Evolutionary conservation across 768 basidiomycete species (phyloP).

Genomic region (Mycena indigotica): DNA sequence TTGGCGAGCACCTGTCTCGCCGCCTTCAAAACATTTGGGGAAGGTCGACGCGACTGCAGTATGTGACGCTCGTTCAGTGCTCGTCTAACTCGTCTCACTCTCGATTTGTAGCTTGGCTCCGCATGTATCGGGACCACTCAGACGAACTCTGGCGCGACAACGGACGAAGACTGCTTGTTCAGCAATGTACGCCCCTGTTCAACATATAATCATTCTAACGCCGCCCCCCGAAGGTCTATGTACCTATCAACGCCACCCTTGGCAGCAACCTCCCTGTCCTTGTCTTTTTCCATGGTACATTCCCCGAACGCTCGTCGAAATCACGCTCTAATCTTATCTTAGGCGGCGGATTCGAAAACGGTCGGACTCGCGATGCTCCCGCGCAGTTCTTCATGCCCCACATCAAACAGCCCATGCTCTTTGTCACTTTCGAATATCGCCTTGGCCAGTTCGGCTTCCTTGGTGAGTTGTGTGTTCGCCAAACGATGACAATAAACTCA

Average conservation of each 20-base stretch:
- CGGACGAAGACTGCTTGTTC: conserved; percentile 47
- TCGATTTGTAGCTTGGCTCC: conserved; percentile 33
- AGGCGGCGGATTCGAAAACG: conserved; percentile 47
- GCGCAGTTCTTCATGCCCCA: conserved; percentile 36
- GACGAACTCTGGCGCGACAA: conserved; percentile 29
- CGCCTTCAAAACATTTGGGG: conserved; percentile 40
- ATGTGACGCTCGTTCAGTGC: not conserved
- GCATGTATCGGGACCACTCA: conserved; percentile 38
- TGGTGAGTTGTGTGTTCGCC: conserved; percentile 25
- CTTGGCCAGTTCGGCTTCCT: conserved; percentile 46
- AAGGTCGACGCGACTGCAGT: conserved; percentile 40
- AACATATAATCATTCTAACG: too few species aligned
- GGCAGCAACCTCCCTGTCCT: conserved; percentile 37
- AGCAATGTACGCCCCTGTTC: conserved; percentile 35
- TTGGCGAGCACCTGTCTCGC: conserved; percentile 42
- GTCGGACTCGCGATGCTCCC: conserved; percentile 35
- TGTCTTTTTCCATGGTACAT: conserved; percentile 43
- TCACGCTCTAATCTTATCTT: conserved; percentile 11
- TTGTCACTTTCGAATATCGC: conserved; percentile 46
- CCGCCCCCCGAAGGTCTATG: conserved; percentile 32
- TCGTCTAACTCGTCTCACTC: not conserved
- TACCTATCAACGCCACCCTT: conserved; percentile 29
- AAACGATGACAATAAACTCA: not conserved
- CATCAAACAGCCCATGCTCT: conserved; percentile 37
- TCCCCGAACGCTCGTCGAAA: not conserved